A percentile compares a stretch with the other conserved stretches of the same genome.
Evolutionary conservation across 805 yeast genomes (phyloP).

Genomic region (Candida xiaguanensis): DNA sequence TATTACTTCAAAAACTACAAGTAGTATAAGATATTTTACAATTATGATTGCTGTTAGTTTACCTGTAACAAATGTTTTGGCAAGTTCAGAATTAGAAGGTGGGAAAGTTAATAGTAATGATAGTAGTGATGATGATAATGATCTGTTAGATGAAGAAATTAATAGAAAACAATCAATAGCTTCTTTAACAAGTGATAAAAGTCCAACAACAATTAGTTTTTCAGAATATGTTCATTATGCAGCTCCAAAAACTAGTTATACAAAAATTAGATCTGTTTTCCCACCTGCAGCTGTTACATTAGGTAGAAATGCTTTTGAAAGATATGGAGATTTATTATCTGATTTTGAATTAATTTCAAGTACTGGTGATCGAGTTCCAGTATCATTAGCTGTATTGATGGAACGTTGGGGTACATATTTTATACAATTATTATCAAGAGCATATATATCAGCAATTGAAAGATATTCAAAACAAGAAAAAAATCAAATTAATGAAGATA

Average conservation of each 20-base stretch:
- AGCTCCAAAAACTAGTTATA: slow-evolving; percentile 65
- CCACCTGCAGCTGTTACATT: slow-evolving; percentile 76
- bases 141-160: slow-evolving; percentile 2
- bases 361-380: slow-evolving; percentile 67
- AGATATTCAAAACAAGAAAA: slow-evolving; percentile 25
- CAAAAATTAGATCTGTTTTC: slow-evolving; percentile 65
- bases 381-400: slow-evolving; percentile 56
- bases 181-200: slow-evolving; percentile 18
- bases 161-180: slow-evolving; percentile 17
- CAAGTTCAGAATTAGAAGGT: slow-evolving; percentile 39
- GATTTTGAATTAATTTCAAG: slow-evolving; percentile 70
- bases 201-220: slow-evolving; percentile 40
- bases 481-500: slow-evolving; percentile 11
- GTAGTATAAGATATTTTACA: slow-evolving; percentile 47
- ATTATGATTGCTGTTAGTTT: slow-evolving; percentile 48
- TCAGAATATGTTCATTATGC: slow-evolving; percentile 72
- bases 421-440: slow-evolving; percentile 56
- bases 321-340: slow-evolving; percentile 58
- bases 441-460: slow-evolving; percentile 57
- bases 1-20: slow-evolving; percentile 42
- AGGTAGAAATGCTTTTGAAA: slow-evolving; percentile 70
- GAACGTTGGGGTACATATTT: slow-evolving; percentile 79
- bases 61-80: slow-evolving; percentile 50
- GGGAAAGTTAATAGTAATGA: slow-evolving; percentile 15
- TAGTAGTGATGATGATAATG: neutral